These are phyloP conservation scores for Eucalyptus regnans DNA, from an alignment of 345 rosid genomes.

Conservation along the genomic window DNA sequence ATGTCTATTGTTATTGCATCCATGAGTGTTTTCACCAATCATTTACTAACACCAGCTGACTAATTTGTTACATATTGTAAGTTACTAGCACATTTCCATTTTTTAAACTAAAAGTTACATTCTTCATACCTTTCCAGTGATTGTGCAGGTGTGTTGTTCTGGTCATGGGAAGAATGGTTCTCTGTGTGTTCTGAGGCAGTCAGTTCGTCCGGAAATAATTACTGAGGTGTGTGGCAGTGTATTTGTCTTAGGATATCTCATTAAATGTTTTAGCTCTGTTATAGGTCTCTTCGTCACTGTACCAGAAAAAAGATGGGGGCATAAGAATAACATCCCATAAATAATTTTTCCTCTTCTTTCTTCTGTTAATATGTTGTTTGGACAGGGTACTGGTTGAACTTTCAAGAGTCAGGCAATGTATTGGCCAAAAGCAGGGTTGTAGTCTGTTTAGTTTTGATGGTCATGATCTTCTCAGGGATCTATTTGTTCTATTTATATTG, in stretches of 20 bases:
- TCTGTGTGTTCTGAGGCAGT: conserved; percentile 83
- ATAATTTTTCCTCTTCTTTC: not conserved
- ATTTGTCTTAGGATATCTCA: not conserved
- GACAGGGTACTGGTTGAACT: not conserved
- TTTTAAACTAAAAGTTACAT: not conserved
- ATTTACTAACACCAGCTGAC: not conserved
- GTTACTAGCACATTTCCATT: not conserved
- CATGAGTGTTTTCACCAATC: not conserved
- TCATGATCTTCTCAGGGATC: not conserved
- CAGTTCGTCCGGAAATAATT: conserved; percentile 93
- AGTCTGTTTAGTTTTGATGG: not conserved
- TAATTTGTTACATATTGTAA: not conserved
- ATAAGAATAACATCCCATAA: not conserved
- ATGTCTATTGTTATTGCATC: not conserved
- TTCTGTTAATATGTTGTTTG: not conserved
- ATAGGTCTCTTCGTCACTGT: not conserved
- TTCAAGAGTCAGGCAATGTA: not conserved
- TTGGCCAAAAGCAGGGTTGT: not conserved
- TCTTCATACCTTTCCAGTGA: not conserved
- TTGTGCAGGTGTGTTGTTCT: conserved; percentile 88
- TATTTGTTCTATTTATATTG: not conserved
- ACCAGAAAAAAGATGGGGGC: not conserved
- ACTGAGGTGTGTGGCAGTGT: conserved; percentile 52
- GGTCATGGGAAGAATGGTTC: conserved; percentile 98
- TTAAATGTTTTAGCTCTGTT: not conserved